Evolutionary conservation across 2,329 filamentous ascomycete genomes (phyloP).

Genomic region (Dichotomopilus funicola): DNA sequence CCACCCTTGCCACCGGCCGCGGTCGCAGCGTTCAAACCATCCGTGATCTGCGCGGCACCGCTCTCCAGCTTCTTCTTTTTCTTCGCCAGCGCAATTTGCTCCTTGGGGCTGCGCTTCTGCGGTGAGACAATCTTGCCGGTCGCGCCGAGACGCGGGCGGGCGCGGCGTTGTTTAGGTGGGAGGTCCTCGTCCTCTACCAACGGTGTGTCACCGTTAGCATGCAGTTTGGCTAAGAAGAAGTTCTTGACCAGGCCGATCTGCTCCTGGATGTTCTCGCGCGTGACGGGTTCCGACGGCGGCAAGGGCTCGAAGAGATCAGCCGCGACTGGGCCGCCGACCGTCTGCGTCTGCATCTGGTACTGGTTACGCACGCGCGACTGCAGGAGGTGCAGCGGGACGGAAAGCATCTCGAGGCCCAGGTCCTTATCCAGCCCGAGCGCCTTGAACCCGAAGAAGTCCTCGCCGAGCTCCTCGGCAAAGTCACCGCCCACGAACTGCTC

Average conservation of each 20-base stretch:
- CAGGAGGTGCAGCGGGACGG: conserved; percentile 87
- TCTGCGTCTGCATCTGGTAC: conserved; percentile 67
- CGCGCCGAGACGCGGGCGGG: conserved; percentile 55
- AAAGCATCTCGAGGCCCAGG: conserved; percentile 78
- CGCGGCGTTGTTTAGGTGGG: conserved; percentile 82
- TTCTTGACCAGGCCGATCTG: conserved; percentile 85
- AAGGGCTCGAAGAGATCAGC: conserved; percentile 61
- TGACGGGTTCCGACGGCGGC: conserved; percentile 68
- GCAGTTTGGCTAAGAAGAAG: conserved; percentile 86
- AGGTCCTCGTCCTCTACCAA: conserved; percentile 92
- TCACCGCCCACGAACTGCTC: conserved; percentile 96
- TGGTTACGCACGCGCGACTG: conserved; percentile 84
- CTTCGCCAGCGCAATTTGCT: conserved; percentile 77
- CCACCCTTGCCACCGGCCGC: conserved; percentile 28
- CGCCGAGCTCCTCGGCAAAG: conserved; percentile 94
- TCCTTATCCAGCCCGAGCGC: conserved; percentile 89
- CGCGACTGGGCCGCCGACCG: conserved; percentile 39
- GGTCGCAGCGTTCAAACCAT: conserved; percentile 27
- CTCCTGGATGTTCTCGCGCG: conserved; percentile 65
- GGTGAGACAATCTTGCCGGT: conserved; percentile 83
- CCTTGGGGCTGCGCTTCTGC: conserved; percentile 73
- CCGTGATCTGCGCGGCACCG: conserved; percentile 44
- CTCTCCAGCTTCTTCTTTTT: conserved; percentile 74
- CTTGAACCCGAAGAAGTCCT: conserved; percentile 98
- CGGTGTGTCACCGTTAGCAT: conserved; percentile 73